These are phyloP conservation scores for Debaryomyces robertsiae DNA, from an alignment of 1,139 yeast genomes.

Conservation along the genomic window DNA sequence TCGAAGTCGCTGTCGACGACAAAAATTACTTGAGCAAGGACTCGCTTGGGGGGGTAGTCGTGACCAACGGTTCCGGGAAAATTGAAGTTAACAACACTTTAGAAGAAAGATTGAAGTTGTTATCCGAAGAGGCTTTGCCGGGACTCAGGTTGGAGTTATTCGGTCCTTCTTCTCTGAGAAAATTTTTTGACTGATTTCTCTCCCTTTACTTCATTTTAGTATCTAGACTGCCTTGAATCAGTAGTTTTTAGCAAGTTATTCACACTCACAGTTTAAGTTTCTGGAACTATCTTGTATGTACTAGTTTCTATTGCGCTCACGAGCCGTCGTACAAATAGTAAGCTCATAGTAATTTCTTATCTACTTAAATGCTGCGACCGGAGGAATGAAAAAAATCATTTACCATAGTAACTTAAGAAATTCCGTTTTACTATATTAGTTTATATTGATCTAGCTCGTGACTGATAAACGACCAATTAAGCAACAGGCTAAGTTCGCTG, in stretches of 20 bases:
- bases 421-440: too few species aligned
- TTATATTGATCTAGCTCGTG: too few species aligned
- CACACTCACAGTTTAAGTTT: not conserved
- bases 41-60: constrained; percentile 82
- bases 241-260: constrained; percentile 1
- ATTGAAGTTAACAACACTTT: constrained; percentile 90
- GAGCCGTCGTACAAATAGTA: too few species aligned
- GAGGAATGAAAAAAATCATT: too few species aligned
- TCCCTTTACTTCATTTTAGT: constrained; percentile 1
- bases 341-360: too few species aligned
- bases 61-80: constrained; percentile 71
- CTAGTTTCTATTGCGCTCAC: too few species aligned
- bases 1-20: constrained; percentile 58
- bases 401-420: too few species aligned
- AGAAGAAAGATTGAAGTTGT: constrained; percentile 85
- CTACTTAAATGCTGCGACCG: too few species aligned
- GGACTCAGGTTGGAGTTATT: constrained; percentile 88
- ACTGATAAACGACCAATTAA: too few species aligned
- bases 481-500: too few species aligned
- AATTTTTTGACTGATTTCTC: constrained; percentile 69
- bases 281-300: too few species aligned
- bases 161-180: constrained; percentile 85
- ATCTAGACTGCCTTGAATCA: not conserved
- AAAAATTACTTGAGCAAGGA: constrained; percentile 57
- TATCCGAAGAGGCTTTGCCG: constrained; percentile 86